Percentiles rank a stretch among this genome's conserved stretches.
These are phyloP conservation scores for Lentinula raphanica DNA, from an alignment of 768 basidiomycete species.

Conservation along the genomic window DNA sequence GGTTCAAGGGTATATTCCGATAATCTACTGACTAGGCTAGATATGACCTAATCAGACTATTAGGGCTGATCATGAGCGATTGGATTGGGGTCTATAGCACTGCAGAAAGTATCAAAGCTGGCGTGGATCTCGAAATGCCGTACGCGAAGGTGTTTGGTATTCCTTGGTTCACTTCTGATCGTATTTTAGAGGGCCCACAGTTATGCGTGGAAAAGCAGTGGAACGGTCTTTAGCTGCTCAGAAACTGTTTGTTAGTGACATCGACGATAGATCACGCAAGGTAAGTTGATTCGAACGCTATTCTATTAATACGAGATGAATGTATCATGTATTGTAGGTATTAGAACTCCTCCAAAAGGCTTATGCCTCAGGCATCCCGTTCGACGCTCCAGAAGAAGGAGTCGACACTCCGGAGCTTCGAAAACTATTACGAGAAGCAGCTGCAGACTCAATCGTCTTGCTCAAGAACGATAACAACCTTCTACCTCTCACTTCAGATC, in stretches of 20 bases:
- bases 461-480: conserved; percentile 53
- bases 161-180: conserved; percentile 35
- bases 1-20: conserved; percentile 37
- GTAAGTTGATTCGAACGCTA: no score
- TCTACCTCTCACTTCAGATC: conserved; percentile 37
- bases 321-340: conserved; percentile 38
- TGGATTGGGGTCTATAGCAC: conserved; percentile 49
- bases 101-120: conserved; percentile 50
- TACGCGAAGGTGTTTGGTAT: conserved; percentile 16
- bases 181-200: conserved; percentile 34
- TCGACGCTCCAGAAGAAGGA: conserved; percentile 42
- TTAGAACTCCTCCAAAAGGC: conserved; percentile 43
- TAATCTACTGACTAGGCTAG: no score
- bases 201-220: conserved; percentile 43
- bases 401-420: conserved; percentile 44
- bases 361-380: conserved; percentile 48
- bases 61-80: conserved; percentile 56
- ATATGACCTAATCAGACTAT: no score
- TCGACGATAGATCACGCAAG: conserved; percentile 35
- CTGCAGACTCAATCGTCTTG: conserved; percentile 51
- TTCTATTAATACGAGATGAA: no score
- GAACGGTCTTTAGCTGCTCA: conserved; percentile 32
- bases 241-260: conserved; percentile 38
- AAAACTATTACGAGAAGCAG: conserved; percentile 42
- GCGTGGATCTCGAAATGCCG: conserved; percentile 64